phyloP scores from a whole-genome alignment of 1,139 yeast species.

The Blastobotrys illinoisensis region DNA sequence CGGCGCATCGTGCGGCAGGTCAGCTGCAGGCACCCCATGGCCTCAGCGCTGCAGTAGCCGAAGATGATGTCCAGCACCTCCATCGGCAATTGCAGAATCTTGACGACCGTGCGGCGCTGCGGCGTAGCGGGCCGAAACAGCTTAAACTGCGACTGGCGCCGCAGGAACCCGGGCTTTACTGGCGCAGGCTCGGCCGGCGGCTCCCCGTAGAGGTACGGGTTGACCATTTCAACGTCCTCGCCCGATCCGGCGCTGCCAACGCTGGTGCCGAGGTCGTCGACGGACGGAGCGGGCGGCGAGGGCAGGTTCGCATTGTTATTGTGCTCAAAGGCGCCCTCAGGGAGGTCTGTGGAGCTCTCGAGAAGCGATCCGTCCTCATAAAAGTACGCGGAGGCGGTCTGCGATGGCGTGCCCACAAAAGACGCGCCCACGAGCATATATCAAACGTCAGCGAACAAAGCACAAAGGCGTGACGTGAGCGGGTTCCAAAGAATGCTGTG shows the following conservation, averaged over 20 bases:
- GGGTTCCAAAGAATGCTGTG: no score
- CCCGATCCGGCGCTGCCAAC: not conserved
- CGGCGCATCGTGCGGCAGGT: conserved; percentile 11
- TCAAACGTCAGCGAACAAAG: not conserved
- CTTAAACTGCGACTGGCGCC: not conserved
- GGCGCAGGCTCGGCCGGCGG: not conserved
- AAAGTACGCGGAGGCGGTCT: not conserved
- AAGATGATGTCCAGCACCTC: conserved; percentile 11
- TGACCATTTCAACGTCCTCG: not conserved
- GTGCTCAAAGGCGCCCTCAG: not conserved
- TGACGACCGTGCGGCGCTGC: not conserved
- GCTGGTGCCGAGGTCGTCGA: not conserved
- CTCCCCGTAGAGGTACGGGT: not conserved
- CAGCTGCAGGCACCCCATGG: conserved; percentile 4
- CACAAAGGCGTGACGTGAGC: no score
- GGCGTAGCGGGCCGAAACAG: not conserved
- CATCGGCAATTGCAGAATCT: conserved; percentile 9
- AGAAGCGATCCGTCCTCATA: not conserved
- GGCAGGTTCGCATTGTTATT: not conserved
- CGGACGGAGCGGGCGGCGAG: not conserved
- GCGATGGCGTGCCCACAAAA: not conserved
- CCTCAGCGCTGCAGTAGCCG: conserved; percentile 10
- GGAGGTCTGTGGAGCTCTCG: not conserved
- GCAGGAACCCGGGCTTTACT: not conserved
- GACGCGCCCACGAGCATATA: not conserved